Percentiles rank a stretch among this genome's conserved stretches.
phyloP scores from a whole-genome alignment of 148 eudicot species.

The Bassia scoparia region DNA sequence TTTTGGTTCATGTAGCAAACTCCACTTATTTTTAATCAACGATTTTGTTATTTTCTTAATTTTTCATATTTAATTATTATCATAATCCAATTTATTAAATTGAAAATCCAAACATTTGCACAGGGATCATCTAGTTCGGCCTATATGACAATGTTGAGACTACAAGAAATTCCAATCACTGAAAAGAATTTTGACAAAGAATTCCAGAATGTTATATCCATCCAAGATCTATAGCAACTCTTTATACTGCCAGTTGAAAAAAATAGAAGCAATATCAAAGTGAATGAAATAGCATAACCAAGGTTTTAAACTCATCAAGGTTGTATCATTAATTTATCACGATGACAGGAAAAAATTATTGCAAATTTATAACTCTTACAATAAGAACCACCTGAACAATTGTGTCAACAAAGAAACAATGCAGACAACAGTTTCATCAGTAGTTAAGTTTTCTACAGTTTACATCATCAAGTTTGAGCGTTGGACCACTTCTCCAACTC shows the following conservation, averaged over 20 bases:
- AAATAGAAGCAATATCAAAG: neutral
- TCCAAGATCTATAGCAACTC: neutral
- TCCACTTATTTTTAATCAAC: too few species aligned
- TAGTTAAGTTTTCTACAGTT: neutral
- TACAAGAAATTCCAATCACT: neutral
- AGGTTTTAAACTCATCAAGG: neutral
- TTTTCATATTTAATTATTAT: too few species aligned
- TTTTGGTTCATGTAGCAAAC: too few species aligned
- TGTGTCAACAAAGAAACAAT: neutral
- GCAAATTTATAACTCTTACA: neutral
- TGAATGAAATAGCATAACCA: neutral
- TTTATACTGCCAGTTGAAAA: neutral
- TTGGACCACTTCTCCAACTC: neutral
- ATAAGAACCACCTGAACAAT: neutral
- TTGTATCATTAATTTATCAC: neutral
- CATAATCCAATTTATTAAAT: too few species aligned
- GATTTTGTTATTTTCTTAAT: too few species aligned
- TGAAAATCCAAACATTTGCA: too few species aligned
- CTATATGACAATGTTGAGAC: neutral
- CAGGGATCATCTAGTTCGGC: too few species aligned
- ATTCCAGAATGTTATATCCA: neutral
- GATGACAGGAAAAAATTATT: neutral
- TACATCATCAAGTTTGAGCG: too few species aligned
- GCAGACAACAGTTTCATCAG: neutral
- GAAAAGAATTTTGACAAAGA: neutral